These are phyloP conservation scores for Ceratobasidium sp. DNA, from an alignment of 1,284 basidiomycete genomes.

Conservation along the genomic window DNA sequence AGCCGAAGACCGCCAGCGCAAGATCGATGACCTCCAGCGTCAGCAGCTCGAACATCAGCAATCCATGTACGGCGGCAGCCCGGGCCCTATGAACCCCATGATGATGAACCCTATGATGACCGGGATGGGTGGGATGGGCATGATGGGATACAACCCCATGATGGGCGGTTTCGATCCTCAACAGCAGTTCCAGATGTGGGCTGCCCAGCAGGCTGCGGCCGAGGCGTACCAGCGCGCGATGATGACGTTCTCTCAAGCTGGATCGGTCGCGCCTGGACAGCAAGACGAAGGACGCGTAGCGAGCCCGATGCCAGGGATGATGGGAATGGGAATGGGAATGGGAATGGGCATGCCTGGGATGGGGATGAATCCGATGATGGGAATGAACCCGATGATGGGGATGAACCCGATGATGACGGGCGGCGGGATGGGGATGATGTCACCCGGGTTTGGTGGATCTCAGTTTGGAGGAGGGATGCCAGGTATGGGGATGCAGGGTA, in stretches of 20 bases:
- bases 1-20: constrained; percentile 91
- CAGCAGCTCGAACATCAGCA: constrained; percentile 91
- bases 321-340: constrained; percentile 43
- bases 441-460: constrained; percentile 29
- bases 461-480: constrained; percentile 42
- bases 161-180: constrained; percentile 62
- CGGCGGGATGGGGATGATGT: constrained; percentile 19
- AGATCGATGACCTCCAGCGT: constrained; percentile 89
- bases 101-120: constrained; percentile 53
- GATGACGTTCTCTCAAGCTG: constrained; percentile 86
- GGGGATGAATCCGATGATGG: constrained; percentile 64
- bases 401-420: constrained; percentile 48
- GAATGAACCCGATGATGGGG: constrained; percentile 52
- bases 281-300: constrained; percentile 65
- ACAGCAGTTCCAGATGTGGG: constrained; percentile 88
- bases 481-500: constrained; percentile 38
- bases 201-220: constrained; percentile 89
- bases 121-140: constrained; percentile 49
- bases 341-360: constrained; percentile 33
- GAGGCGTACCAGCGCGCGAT: constrained; percentile 87
- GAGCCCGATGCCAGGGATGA: constrained; percentile 48
- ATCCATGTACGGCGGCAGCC: constrained; percentile 71
- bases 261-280: constrained; percentile 66
- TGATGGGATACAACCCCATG: constrained; percentile 56
- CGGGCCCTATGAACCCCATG: constrained; percentile 53